These are phyloP conservation scores for Coniella lustricola DNA, from an alignment of 2,329 filamentous ascomycete genomes.

Conservation along the genomic window DNA sequence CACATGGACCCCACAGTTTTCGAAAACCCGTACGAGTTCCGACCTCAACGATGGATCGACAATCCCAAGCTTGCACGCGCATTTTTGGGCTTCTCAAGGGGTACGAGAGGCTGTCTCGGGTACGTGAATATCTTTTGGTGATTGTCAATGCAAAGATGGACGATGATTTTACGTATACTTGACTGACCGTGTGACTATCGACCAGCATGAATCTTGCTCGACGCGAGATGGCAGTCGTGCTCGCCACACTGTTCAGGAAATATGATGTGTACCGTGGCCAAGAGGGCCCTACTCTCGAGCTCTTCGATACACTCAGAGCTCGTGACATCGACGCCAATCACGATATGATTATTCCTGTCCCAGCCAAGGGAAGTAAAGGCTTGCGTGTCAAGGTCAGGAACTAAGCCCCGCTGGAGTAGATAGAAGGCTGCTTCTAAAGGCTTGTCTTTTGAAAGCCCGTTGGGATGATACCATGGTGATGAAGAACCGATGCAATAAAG, in stretches of 20 bases:
- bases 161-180: too few species aligned
- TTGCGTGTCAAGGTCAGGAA: constrained; percentile 15
- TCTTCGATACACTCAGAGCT: constrained; percentile 18
- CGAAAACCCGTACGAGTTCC: constrained; percentile 19
- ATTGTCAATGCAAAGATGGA: too few species aligned
- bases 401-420: too few species aligned
- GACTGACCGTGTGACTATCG: too few species aligned
- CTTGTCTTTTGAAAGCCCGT: too few species aligned
- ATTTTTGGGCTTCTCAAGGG: constrained; percentile 18
- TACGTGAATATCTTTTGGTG: constrained; percentile 18
- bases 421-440: too few species aligned
- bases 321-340: constrained; percentile 19
- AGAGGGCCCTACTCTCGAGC: constrained; percentile 21
- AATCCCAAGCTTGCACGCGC: constrained; percentile 17
- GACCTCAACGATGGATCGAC: constrained; percentile 22
- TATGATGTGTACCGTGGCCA: constrained; percentile 22
- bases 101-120: constrained; percentile 22
- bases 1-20: constrained; percentile 20
- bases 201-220: constrained; percentile 21
- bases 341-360: constrained; percentile 19
- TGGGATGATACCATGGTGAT: too few species aligned
- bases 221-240: constrained; percentile 21
- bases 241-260: constrained; percentile 19
- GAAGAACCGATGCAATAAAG: too few species aligned
- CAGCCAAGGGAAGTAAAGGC: constrained; percentile 19